Evolutionary conservation across 192 early-diverging fungal species (phyloP), one percentile per base, ranked within the genome.

Genomic region (Gryganskiella cystojenkinii): DNA sequence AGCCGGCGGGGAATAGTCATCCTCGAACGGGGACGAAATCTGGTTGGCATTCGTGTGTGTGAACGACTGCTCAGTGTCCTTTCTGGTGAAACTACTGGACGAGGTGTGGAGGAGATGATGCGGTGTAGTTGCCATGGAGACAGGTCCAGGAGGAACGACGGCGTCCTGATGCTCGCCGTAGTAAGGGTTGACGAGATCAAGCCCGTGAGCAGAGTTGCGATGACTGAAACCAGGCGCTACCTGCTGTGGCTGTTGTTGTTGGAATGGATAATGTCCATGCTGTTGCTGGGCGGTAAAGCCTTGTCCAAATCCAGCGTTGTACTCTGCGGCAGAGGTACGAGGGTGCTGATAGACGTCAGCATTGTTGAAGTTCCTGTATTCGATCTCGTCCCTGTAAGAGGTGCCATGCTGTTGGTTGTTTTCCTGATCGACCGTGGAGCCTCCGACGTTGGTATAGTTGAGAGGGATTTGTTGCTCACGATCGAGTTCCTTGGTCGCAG

Each of bases 381-480:
- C 66, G 42, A 69, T 69, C 27, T 78, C 74, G 35, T 78, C 74
- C 42, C 74, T 60, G 61, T 69, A 78, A 0, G 74, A 69, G n/a
- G 66, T 58, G 46, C 57, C 65, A 17, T 51, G 73, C 19, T 27
- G 4, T 13, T 55, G 50, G 30, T 31, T 51, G 43, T 68, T 60
- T 6, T 68, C 65, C 7, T 20, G 27, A 28, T 75, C 58, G n/a
- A 20, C 22, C 47, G 15, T 60, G 49, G 25, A 40, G 52, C 47
- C 37, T 31, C 72, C 72, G 33, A 67, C 43, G 22, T 69, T 78
- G 42, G 74, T 78, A 42, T 78, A 64, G 54, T 68, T 78, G 40
- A 78, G 66, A 54, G 74, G 74, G 25, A 78, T 69, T 56, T 78
- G 74, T 31, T 78, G 74, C 40, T 78, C 74, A 9, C 74, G 66